Base-by-base conservation (phyloP, 164 flowering plant species). In the Magnolia officinalis region DNA sequence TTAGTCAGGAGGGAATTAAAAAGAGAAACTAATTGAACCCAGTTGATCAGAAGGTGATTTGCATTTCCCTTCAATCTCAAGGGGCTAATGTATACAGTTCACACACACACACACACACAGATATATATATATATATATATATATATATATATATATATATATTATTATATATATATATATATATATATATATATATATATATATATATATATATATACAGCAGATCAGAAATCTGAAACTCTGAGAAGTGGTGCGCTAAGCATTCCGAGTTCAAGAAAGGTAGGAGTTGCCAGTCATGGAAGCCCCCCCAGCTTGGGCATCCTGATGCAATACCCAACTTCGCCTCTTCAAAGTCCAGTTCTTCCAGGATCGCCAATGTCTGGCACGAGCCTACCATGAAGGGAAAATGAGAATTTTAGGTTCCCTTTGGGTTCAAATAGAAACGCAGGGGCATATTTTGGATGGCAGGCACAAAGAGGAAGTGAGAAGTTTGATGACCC, bases 401-500 rank as follows among this genome's bases (percentile, higher is more conserved):
- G 88, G 76, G 80, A 86, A 80, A 85, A 82, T 82, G 96, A 92
- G 29, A 68, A 67, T 58, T 19, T 81, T 75, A 82, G 89, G 77
- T 83, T 84, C 83, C 79, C 85, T 19, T 85, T 80, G 31, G 83
- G 85, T 76, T 76, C 88, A 45, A 70, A 72, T 71, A 88, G 88
- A 82, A 88, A 82, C 77, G 66, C 80, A 23, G 88, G 90, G 49
- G 74, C 79, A 52, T 89, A 76, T 80, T 68, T 85, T 77, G 86
- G 86, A 59, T 89, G 94, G 91, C 93, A 86, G 81, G 90, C 92
- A 10, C 89, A 84, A 70, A 88, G 89, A 79, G 88, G 86, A 74
- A 59, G 55, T 52, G 84, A 84, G 10, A 82, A 75, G 74, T 76
- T 80, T 75, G 85, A 86, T 80, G 92, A 89, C 70, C 80, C 88